phyloP scores from a whole-genome alignment of 768 basidiomycete species.

The Tylopilus plumbeoviolaceoides region DNA sequence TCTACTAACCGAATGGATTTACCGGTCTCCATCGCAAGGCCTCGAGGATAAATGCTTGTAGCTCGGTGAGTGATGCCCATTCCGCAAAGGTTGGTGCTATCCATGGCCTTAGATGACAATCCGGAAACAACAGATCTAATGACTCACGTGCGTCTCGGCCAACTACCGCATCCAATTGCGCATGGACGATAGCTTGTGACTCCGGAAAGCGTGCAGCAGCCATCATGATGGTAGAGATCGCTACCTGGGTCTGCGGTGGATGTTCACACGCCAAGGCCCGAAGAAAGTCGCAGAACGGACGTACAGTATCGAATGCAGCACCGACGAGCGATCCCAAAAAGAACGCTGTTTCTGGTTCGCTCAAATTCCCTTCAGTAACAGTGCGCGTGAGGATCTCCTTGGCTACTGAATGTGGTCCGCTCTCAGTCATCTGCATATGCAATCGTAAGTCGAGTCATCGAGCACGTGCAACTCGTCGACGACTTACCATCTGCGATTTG shows the following conservation, averaged over 20 bases:
- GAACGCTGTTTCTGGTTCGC: conserved; percentile 51
- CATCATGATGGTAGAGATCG: conserved; percentile 31
- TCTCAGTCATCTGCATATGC: conserved; percentile 7
- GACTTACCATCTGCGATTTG: conserved; percentile 38
- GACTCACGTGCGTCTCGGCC: conserved; percentile 33
- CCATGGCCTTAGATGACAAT: not conserved
- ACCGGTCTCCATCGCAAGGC: conserved; percentile 38
- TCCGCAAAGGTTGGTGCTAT: conserved; percentile 39
- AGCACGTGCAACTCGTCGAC: too few relatives aligned
- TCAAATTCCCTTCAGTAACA: conserved; percentile 43
- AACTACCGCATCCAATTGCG: conserved; percentile 35
- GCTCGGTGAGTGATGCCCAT: conserved; percentile 28
- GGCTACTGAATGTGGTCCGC: conserved; percentile 37
- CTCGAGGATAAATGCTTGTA: conserved; percentile 38
- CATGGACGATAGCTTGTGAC: conserved; percentile 32
- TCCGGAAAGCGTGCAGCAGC: conserved; percentile 36
- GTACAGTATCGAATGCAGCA: conserved; percentile 54
- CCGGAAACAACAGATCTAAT: not conserved
- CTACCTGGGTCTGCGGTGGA: conserved; percentile 23
- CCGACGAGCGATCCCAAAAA: conserved; percentile 61
- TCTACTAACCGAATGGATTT: conserved; percentile 25
- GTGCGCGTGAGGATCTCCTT: conserved; percentile 49
- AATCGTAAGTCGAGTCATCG: not conserved
- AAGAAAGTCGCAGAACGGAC: not conserved
- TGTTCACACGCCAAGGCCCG: not conserved